These are phyloP conservation scores for Xylariaceae sp. DNA, from an alignment of 2,329 filamentous ascomycete species.

Conservation along the genomic window DNA sequence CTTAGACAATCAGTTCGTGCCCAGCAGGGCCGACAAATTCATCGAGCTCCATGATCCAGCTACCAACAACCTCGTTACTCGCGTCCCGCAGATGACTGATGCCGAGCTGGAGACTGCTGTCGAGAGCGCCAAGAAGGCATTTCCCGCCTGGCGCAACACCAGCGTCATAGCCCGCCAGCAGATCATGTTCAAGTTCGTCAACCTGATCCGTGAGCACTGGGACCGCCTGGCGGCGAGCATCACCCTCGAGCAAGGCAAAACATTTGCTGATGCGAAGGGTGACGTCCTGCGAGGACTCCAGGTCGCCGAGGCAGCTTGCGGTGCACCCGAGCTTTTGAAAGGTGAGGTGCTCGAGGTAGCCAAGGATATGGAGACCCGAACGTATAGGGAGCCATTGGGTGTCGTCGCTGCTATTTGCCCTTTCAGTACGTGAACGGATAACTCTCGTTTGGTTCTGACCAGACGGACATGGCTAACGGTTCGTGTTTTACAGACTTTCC, in stretches of 20 bases:
- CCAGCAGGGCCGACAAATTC: conserved; percentile 71
- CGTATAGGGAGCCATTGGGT: conserved; percentile 80
- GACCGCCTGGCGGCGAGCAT: conserved; percentile 84
- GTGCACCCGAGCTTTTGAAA: conserved; percentile 80
- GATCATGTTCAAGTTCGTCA: conserved; percentile 87
- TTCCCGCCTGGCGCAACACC: conserved; percentile 73
- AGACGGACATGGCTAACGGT: conserved; percentile 6
- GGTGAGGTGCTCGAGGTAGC: conserved; percentile 84
- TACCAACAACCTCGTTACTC: conserved; percentile 83
- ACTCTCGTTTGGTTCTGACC: neutral
- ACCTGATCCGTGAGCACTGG: conserved; percentile 82
- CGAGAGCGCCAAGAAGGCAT: conserved; percentile 76
- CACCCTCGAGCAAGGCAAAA: conserved; percentile 88
- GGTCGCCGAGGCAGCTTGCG: conserved; percentile 83
- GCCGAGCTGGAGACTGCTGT: conserved; percentile 77
- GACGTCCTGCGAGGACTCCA: conserved; percentile 83
- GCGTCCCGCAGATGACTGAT: conserved; percentile 81
- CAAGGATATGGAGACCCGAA: conserved; percentile 88
- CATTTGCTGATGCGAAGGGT: conserved; percentile 80
- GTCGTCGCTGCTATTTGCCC: conserved; percentile 85
- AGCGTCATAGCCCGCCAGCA: conserved; percentile 77
- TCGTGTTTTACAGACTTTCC: conserved; percentile 70
- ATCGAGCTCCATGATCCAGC: conserved; percentile 84
- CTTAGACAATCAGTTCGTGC: conserved; percentile 77
- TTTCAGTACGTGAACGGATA: conserved; percentile 66